Percentiles rank a stretch among this genome's conserved stretches.
Conservation (phyloP, 176 grass and related monocot species). For the Cenchrus fungigraminus region DNA sequence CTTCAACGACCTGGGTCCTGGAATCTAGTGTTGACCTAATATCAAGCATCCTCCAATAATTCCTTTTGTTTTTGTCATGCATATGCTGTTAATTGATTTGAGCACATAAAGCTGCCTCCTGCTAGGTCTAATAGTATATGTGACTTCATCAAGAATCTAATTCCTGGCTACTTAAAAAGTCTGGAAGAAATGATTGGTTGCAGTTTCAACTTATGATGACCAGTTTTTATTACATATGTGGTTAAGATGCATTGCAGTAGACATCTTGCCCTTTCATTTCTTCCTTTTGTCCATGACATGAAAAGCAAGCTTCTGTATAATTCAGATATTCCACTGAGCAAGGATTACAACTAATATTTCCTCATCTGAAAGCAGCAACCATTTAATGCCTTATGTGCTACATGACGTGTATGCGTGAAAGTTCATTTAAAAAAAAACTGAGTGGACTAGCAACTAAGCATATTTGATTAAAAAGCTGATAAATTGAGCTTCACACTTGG, state of each 20-base stretch:
- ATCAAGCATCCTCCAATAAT: constrained; percentile 7
- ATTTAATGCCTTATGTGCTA: not conserved
- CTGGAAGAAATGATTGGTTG: not conserved
- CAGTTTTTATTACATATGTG: constrained; percentile 15
- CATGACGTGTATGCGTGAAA: not conserved
- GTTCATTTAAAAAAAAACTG: not conserved
- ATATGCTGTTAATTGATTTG: constrained; percentile 15
- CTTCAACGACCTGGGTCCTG: constrained; percentile 18
- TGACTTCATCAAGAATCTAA: constrained; percentile 11
- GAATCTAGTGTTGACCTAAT: constrained; percentile 13
- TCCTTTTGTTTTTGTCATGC: not conserved
- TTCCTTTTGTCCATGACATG: not conserved
- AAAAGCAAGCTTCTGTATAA: not conserved
- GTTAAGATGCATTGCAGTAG: not conserved
- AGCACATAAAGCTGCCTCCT: constrained; percentile 1
- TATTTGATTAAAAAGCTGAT: constrained; percentile 33
- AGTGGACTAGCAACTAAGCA: constrained; percentile 2
- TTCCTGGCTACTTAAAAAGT: constrained; percentile 6
- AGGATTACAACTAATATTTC: not conserved
- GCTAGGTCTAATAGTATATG: not conserved
- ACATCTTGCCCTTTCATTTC: constrained; percentile 28
- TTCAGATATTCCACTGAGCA: constrained; percentile 11
- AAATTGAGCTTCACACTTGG: not conserved
- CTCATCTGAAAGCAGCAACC: not conserved
- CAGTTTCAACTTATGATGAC: constrained; percentile 12